phyloP scores from a whole-genome alignment of 768 basidiomycete species.

The Lactarius indigo region DNA sequence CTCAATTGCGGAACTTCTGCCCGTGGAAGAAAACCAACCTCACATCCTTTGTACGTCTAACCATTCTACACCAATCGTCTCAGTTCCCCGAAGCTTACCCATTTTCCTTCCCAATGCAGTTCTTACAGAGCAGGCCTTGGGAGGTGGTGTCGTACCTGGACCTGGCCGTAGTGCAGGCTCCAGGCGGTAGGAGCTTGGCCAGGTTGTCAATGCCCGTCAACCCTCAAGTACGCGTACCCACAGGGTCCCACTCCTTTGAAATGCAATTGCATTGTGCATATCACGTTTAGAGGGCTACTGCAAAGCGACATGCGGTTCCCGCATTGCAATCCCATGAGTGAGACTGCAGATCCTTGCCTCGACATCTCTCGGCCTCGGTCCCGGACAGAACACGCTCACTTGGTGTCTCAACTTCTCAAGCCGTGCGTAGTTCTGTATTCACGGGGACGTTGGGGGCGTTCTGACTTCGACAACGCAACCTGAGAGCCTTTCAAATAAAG shows the following conservation, averaged over 20 bases:
- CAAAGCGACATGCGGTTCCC: conserved; percentile 91
- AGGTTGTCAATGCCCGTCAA: no score
- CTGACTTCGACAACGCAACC: conserved; percentile 44
- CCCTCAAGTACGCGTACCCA: no score
- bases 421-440: conserved; percentile 42
- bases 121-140: no score
- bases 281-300: conserved; percentile 80
- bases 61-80: no score
- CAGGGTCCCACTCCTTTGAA: conserved; percentile 70
- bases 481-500: conserved; percentile 78
- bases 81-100: no score
- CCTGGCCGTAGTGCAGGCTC: no score
- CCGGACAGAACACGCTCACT: conserved; percentile 58
- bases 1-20: no score
- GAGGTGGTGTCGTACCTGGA: no score
- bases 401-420: conserved; percentile 73
- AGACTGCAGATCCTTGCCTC: conserved; percentile 82
- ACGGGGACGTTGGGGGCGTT: conserved; percentile 9
- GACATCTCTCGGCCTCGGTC: conserved; percentile 83
- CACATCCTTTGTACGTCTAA: no score
- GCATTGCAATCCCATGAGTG: conserved; percentile 73
- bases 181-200: no score
- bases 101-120: no score
- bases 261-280: conserved; percentile 90
- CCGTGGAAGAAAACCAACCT: no score